Conservation (phyloP, 805 yeast genomes). For the Saturnispora sanitii region DNA sequence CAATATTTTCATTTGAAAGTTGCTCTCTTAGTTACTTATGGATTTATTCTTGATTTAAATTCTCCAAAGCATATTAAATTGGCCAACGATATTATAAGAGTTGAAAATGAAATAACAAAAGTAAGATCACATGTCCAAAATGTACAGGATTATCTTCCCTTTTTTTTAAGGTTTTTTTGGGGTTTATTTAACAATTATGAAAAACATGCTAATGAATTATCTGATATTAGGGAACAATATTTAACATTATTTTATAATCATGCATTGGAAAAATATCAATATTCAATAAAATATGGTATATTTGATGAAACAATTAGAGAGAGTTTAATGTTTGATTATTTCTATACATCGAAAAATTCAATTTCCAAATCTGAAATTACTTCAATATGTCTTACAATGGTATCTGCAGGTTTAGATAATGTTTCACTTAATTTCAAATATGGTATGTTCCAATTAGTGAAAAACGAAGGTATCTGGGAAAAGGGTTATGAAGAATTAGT, state of each 20-base stretch:
- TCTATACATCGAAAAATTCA: conserved; percentile 10
- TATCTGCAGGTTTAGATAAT: conserved; percentile 72
- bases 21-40: conserved; percentile 44
- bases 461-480: conserved; percentile 32
- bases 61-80: conserved; percentile 30
- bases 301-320: conserved; percentile 7
- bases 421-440: conserved; percentile 55
- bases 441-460: conserved; percentile 43
- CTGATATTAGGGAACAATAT: conserved; percentile 39
- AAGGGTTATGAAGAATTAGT: conserved; percentile 35
- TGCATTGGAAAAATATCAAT: conserved; percentile 12
- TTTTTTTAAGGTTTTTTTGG: conserved; percentile 25
- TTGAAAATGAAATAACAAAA: conserved; percentile 47
- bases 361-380: conserved; percentile 19
- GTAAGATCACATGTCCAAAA: conserved; percentile 51
- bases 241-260: conserved; percentile 31
- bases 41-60: conserved; percentile 36
- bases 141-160: conserved; percentile 44
- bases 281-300: not conserved
- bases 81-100: conserved; percentile 43
- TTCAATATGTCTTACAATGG: conserved; percentile 62
- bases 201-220: conserved; percentile 20
- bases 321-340: conserved; percentile 23
- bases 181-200: conserved; percentile 13
- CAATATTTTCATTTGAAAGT: conserved; percentile 45